Percentiles rank a stretch among this genome's conserved stretches.
Conservation (phyloP, 371 early-diverging fungal genomes). For the Rhizomucor miehei region DNA sequence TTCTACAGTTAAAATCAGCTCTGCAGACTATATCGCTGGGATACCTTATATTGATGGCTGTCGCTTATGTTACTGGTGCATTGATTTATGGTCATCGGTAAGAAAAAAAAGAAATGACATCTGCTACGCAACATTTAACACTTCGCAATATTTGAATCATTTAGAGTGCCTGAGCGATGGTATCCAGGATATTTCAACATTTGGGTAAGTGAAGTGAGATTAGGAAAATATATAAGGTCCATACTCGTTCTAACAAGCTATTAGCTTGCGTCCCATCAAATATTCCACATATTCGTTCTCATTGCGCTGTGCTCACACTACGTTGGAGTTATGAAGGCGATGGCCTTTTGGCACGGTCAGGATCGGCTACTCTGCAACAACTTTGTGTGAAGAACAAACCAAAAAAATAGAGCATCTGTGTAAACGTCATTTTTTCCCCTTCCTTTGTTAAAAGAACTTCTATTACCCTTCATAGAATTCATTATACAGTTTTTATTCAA, state of each 20-base stretch:
- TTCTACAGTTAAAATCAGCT: conserved; percentile 29
- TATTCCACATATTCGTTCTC: conserved; percentile 85
- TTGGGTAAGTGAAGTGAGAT: conserved; percentile 43
- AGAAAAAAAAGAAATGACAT: not conserved
- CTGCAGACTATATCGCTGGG: conserved; percentile 60
- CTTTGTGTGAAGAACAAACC: conserved; percentile 9
- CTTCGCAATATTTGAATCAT: not conserved
- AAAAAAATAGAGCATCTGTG: not conserved
- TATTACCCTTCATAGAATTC: not conserved
- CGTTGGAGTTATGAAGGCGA: conserved; percentile 70
- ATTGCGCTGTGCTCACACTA: conserved; percentile 79
- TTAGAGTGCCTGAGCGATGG: conserved; percentile 56
- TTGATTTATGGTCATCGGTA: conserved; percentile 74
- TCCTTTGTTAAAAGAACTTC: conserved; percentile 1
- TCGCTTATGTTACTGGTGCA: conserved; percentile 79
- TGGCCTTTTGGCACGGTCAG: conserved; percentile 49
- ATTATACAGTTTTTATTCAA: conserved; percentile 12
- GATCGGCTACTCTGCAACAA: conserved; percentile 14
- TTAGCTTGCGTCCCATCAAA: conserved; percentile 84
- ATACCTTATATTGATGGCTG: conserved; percentile 70
- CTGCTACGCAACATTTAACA: not conserved
- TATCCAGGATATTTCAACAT: conserved; percentile 60
- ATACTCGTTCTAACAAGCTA: not conserved
- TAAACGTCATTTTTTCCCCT: conserved; percentile 3
- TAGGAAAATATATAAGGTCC: not conserved